phyloP scores from a whole-genome alignment of 176 grass and related monocot genomes.

The Dendrocalamus sinicus region DNA sequence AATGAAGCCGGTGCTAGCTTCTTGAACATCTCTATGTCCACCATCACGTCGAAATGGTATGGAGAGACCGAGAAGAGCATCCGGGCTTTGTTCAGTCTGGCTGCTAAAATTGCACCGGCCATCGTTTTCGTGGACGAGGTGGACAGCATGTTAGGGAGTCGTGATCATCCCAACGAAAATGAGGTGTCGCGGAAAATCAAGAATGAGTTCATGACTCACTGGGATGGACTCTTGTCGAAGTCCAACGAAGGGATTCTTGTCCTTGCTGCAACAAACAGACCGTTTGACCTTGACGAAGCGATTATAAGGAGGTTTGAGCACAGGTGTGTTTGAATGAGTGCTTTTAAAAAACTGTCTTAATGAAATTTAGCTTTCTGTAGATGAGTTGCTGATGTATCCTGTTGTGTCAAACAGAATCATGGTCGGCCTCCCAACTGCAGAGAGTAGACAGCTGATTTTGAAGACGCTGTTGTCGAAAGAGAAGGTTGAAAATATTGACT shows the following conservation, averaged over 20 bases:
- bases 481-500: slow-evolving; percentile 65
- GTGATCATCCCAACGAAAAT: slow-evolving; percentile 61
- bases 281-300: slow-evolving; percentile 83
- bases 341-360: not conserved
- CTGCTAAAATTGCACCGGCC: slow-evolving; percentile 74
- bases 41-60: slow-evolving; percentile 71
- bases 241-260: slow-evolving; percentile 71
- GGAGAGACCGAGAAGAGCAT: slow-evolving; percentile 75
- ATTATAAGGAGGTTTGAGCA: slow-evolving; percentile 85
- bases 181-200: slow-evolving; percentile 78
- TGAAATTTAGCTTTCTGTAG: slow-evolving; percentile 2
- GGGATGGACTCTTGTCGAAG: slow-evolving; percentile 77
- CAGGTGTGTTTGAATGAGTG: slow-evolving; percentile 51
- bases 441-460: slow-evolving; percentile 81
- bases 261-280: slow-evolving; percentile 87
- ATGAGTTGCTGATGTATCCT: slow-evolving; percentile 32
- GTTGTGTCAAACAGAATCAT: slow-evolving; percentile 65
- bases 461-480: slow-evolving; percentile 72
- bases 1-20: slow-evolving; percentile 79
- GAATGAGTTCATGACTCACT: slow-evolving; percentile 87
- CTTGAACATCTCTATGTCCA: slow-evolving; percentile 85
- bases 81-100: slow-evolving; percentile 69
- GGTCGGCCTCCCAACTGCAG: slow-evolving; percentile 74
- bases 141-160: slow-evolving; percentile 75
- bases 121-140: slow-evolving; percentile 90